Percentiles rank a stretch among this genome's conserved stretches.
Conservation (phyloP, 371 early-diverging fungal species). For the Mucor sp. region DNA sequence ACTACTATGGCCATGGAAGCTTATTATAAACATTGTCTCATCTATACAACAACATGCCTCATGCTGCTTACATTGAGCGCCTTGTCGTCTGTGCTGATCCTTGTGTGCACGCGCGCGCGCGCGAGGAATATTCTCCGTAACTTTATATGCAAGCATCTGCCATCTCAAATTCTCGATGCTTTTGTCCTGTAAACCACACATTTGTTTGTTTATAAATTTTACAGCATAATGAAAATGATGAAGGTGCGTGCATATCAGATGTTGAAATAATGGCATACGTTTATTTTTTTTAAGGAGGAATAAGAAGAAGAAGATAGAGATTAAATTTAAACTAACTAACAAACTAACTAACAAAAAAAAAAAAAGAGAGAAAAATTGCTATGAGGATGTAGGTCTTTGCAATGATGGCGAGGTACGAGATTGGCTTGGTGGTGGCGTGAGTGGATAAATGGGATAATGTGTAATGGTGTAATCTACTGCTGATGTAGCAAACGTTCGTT, state of each 20-base stretch:
- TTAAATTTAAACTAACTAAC: neutral
- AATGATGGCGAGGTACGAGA: constrained; percentile 4
- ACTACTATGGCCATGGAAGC: no score
- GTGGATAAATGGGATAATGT: constrained; percentile 37
- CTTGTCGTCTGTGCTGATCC: no score
- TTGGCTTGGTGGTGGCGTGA: constrained; percentile 26
- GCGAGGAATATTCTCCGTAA: no score
- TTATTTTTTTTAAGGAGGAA: neutral
- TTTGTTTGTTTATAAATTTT: neutral
- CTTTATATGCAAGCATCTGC: neutral
- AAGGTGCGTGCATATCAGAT: neutral
- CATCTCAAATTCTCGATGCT: neutral
- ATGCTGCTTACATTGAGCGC: no score
- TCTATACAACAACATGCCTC: no score
- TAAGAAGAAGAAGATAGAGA: neutral
- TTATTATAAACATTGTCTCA: no score
- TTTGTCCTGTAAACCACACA: neutral
- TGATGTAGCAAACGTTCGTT: constrained; percentile 30
- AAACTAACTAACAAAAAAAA: no score
- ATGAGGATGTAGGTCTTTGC: constrained; percentile 1
- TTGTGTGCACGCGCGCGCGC: no score
- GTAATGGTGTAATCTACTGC: constrained; percentile 24
- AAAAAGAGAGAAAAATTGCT: neutral
- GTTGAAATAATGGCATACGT: neutral
- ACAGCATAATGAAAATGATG: neutral